These are phyloP conservation scores for Malus sylvestris DNA, from an alignment of 306 rosid genomes.

Conservation along the genomic window DNA sequence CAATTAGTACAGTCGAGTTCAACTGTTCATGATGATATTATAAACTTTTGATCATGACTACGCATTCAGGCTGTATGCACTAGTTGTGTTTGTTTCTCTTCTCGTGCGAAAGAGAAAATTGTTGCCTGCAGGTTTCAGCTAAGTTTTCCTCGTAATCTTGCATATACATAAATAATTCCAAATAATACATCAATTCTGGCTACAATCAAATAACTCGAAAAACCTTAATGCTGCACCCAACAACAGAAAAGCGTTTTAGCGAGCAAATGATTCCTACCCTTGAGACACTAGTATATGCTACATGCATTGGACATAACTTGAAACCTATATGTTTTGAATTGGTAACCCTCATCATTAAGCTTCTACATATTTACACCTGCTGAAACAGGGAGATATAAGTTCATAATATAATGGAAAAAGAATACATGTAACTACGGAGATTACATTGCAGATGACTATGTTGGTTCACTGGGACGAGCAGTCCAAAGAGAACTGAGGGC, in stretches of 20 bases:
- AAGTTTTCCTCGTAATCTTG: no score
- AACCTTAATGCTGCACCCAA: not conserved
- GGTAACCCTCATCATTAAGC: not conserved
- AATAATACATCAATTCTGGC: not conserved
- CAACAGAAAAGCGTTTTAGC: no score
- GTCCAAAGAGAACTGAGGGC: conserved; percentile 72
- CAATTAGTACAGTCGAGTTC: no score
- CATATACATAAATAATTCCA: no score
- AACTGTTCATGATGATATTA: no score
- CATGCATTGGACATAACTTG: not conserved
- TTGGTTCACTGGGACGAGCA: conserved; percentile 39
- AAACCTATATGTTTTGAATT: conserved; percentile 1
- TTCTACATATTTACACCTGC: not conserved
- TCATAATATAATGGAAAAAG: not conserved
- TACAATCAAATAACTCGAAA: not conserved
- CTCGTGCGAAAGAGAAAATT: no score
- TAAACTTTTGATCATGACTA: no score
- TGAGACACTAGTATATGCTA: not conserved
- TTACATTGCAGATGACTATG: not conserved
- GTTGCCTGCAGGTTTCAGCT: no score
- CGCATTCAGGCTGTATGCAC: no score
- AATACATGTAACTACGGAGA: not conserved
- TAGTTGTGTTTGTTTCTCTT: no score
- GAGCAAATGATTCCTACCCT: not conserved
- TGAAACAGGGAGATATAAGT: not conserved